These are phyloP conservation scores for Fraxinus paxiana DNA, from an alignment of 305 asterid genomes.

Conservation along the genomic window DNA sequence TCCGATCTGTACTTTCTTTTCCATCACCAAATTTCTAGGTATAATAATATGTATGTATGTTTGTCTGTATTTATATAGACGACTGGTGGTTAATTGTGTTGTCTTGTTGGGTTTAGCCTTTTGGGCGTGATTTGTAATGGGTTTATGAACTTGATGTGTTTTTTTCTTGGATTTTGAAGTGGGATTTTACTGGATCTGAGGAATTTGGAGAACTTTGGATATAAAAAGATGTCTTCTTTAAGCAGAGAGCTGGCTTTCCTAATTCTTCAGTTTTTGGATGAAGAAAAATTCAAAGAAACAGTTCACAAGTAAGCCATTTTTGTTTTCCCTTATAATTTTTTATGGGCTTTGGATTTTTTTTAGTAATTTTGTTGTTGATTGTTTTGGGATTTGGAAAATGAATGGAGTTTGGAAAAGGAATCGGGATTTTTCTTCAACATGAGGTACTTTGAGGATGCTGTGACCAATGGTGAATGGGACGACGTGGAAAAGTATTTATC, in stretches of 20 bases:
- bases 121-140: neutral
- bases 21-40: neutral
- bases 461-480: constrained; percentile 59
- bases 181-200: constrained; percentile 36
- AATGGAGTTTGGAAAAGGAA: constrained; percentile 61
- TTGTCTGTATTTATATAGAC: neutral
- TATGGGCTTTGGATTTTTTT: neutral
- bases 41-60: neutral
- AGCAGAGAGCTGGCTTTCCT: constrained; percentile 52
- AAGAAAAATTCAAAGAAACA: constrained; percentile 54
- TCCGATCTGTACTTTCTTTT: neutral
- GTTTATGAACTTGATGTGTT: constrained; percentile 25
- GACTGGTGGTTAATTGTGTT: neutral
- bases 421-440: constrained; percentile 60
- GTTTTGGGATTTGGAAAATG: constrained; percentile 19
- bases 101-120: constrained; percentile 15
- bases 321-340: neutral
- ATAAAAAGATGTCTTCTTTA: constrained; percentile 38
- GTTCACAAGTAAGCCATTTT: constrained; percentile 43
- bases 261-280: constrained; percentile 57
- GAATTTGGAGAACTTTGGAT: constrained; percentile 23
- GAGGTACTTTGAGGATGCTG: constrained; percentile 54
- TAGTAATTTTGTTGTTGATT: neutral
- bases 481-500: constrained; percentile 56
- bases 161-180: constrained; percentile 16